Conservation (phyloP, 495 filamentous ascomycete species). For the Talaromyces adpressus region DNA sequence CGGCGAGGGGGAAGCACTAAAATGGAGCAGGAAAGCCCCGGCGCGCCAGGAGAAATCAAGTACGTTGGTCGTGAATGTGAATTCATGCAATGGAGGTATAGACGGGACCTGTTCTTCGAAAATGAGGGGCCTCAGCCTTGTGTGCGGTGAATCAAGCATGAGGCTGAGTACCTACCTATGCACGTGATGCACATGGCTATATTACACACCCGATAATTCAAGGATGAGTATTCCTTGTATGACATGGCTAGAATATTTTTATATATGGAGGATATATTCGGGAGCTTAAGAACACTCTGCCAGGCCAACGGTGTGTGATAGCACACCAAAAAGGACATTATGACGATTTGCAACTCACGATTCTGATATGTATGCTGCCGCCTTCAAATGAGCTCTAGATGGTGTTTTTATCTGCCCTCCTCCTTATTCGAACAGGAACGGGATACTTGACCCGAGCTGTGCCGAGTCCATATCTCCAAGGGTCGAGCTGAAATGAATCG, state of each 20-base stretch:
- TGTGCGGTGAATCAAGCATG: not conserved
- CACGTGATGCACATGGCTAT: not conserved
- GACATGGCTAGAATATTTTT: not conserved
- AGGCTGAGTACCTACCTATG: not conserved
- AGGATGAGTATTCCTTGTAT: not conserved
- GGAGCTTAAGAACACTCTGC: not conserved
- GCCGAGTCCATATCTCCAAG: not conserved
- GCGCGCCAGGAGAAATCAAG: no score
- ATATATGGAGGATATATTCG: not conserved
- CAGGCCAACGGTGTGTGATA: not conserved
- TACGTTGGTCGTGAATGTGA: not conserved
- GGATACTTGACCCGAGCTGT: not conserved
- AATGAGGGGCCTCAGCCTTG: conserved; percentile 1
- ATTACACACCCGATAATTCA: not conserved
- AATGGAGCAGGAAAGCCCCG: no score
- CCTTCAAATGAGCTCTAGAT: not conserved
- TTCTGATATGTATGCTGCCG: not conserved
- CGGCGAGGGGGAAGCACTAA: no score
- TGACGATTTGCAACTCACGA: not conserved
- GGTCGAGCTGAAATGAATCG: not conserved
- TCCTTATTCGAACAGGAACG: not conserved
- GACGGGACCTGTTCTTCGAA: not conserved
- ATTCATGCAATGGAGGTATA: not conserved
- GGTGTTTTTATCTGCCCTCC: not conserved
- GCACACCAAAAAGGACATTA: not conserved